Conservation (phyloP, 176 grass and related monocot species). For the Triticum urartu region DNA sequence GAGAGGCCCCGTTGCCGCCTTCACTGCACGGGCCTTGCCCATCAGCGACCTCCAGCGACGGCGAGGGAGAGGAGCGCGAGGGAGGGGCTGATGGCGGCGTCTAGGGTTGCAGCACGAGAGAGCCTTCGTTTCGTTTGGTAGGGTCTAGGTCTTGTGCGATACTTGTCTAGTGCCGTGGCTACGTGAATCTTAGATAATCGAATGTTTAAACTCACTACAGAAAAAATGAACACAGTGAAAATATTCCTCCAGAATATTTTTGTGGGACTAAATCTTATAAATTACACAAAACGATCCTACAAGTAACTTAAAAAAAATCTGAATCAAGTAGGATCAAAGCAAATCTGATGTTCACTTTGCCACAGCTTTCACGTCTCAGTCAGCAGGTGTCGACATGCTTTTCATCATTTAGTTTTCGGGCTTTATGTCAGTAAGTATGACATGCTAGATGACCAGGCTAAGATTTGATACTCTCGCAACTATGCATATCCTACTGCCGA, state of each 20-base stretch:
- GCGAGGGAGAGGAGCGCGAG: too few species aligned
- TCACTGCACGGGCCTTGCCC: too few species aligned
- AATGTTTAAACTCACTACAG: not conserved
- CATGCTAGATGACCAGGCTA: conserved; percentile 5
- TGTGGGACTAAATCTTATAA: not conserved
- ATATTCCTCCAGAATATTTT: too few species aligned
- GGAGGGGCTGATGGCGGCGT: too few species aligned
- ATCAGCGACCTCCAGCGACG: too few species aligned
- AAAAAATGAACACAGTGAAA: too few species aligned
- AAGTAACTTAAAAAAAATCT: not conserved
- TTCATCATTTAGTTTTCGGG: not conserved
- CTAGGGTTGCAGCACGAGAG: too few species aligned
- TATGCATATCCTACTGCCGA: conserved; percentile 19
- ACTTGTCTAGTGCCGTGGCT: too few species aligned
- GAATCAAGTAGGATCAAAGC: not conserved
- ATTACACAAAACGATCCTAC: not conserved
- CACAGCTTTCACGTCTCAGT: not conserved
- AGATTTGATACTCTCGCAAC: not conserved
- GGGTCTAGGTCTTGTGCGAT: too few species aligned
- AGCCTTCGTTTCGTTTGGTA: too few species aligned
- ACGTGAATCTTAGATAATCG: too few species aligned
- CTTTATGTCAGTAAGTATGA: not conserved
- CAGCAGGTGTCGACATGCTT: conserved; percentile 1
- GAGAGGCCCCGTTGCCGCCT: too few species aligned
- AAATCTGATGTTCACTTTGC: not conserved